Conservation (phyloP, 768 basidiomycete genomes). For the Boletus vinaceobasis region DNA sequence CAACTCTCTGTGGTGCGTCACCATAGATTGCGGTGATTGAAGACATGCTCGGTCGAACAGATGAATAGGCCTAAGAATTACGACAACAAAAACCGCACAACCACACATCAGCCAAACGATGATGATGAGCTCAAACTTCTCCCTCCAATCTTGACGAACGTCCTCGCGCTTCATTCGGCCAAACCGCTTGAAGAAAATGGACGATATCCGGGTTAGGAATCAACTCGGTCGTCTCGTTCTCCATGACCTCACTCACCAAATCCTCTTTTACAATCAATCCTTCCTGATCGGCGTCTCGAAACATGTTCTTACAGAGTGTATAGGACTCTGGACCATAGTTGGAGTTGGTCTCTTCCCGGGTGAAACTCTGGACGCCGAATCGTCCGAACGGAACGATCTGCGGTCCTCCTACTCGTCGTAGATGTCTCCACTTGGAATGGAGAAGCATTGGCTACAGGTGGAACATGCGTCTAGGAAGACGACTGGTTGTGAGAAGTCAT, state of each 20-base stretch:
- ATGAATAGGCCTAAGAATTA: conserved; percentile 78
- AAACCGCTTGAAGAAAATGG: conserved; percentile 57
- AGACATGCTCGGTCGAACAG: conserved; percentile 94
- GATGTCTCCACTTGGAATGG: conserved; percentile 72
- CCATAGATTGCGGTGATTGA: conserved; percentile 69
- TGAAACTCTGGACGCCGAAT: conserved; percentile 75
- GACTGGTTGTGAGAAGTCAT: conserved; percentile 22
- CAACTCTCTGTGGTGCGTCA: no score
- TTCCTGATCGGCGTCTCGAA: conserved; percentile 76
- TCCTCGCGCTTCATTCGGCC: conserved; percentile 95
- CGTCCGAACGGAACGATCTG: conserved; percentile 70
- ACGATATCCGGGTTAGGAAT: conserved; percentile 90
- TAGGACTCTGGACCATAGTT: conserved; percentile 91
- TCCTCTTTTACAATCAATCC: conserved; percentile 76
- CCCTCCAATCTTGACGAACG: conserved; percentile 94
- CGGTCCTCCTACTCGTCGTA: conserved; percentile 77
- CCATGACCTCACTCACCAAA: conserved; percentile 78
- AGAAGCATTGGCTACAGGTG: conserved; percentile 79
- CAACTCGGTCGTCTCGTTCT: conserved; percentile 90
- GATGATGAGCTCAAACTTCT: conserved; percentile 91
- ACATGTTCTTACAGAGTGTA: conserved; percentile 94
- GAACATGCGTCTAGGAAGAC: conserved; percentile 67
- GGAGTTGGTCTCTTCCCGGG: conserved; percentile 72
- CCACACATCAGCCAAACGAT: conserved; percentile 93
- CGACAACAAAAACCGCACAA: conserved; percentile 91